These are phyloP conservation scores for Plasmopara viticola DNA, from an alignment of 352 stramenopile species.

Conservation along the genomic window DNA sequence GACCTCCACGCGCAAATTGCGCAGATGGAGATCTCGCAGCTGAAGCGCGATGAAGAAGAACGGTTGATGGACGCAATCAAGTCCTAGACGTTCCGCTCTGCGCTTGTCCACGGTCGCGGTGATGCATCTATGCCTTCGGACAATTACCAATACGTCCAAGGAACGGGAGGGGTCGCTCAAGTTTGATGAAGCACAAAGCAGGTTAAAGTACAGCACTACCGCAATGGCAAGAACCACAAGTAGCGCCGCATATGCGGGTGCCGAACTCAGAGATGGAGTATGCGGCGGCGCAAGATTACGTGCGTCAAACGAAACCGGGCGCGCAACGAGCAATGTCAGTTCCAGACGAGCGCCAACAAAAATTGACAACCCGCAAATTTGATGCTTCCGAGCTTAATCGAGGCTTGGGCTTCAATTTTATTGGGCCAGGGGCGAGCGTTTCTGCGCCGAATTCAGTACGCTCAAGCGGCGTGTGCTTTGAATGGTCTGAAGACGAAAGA, in stretches of 20 bases:
- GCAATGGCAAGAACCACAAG: not conserved
- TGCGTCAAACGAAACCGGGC: not conserved
- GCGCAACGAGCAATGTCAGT: not conserved
- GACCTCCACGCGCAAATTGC: not conserved
- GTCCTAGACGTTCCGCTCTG: not conserved
- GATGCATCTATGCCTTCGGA: not conserved
- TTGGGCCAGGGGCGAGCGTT: not conserved
- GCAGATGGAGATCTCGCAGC: not conserved
- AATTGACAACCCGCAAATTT: not conserved
- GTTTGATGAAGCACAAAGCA: not conserved
- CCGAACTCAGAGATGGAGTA: not conserved
- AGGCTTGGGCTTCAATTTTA: not conserved
- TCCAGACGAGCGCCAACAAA: not conserved
- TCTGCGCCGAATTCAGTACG: not conserved
- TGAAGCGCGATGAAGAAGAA: not conserved
- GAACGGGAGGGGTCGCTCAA: not conserved
- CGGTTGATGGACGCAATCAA: not conserved
- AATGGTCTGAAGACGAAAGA: too few relatives aligned
- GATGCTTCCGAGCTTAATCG: not conserved
- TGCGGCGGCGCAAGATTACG: not conserved
- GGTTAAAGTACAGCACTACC: not conserved
- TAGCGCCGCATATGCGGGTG: not conserved
- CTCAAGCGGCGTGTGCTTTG: not conserved
- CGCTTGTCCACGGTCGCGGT: not conserved
- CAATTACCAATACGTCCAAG: not conserved